A percentile compares a stretch with the other conserved stretches of the same genome.
Conservation (phyloP, 257 asterid genomes). For the Datura wrightii region DNA sequence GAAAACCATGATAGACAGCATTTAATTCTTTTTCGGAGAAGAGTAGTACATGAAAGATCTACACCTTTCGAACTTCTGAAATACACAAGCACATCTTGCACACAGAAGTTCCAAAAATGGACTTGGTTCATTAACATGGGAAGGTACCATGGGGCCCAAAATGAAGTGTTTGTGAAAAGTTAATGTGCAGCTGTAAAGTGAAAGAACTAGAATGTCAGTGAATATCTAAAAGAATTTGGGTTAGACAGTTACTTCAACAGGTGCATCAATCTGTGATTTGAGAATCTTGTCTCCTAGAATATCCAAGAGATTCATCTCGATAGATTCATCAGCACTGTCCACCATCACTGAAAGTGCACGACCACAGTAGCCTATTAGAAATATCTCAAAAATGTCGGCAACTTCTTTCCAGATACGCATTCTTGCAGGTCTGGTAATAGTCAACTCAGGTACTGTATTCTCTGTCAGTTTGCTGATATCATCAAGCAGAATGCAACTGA, state of each 20-base stretch:
- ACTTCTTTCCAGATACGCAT: conserved; percentile 90
- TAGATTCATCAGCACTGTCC: conserved; percentile 72
- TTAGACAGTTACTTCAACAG: conserved; percentile 71
- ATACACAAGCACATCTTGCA: not conserved
- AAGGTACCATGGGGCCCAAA: conserved; percentile 13
- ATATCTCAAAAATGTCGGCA: conserved; percentile 88
- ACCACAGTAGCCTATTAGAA: conserved; percentile 94
- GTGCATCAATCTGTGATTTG: conserved; percentile 66
- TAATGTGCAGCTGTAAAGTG: conserved; percentile 36
- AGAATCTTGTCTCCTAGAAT: conserved; percentile 83
- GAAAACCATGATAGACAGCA: not conserved
- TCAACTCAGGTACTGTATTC: conserved; percentile 43
- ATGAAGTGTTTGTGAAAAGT: not conserved
- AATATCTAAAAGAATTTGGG: conserved; percentile 32
- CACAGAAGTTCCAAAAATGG: conserved; percentile 8
- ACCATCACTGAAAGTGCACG: conserved; percentile 72
- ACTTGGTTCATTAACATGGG: conserved; percentile 22
- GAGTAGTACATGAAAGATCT: not conserved
- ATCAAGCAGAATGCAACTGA: conserved; percentile 69
- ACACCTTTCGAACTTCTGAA: not conserved
- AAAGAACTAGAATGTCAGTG: conserved; percentile 23
- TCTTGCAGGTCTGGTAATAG: conserved; percentile 62
- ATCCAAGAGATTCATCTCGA: conserved; percentile 85
- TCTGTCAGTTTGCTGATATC: conserved; percentile 56
- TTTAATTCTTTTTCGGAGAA: conserved; percentile 1